Evolutionary conservation across 1,284 basidiomycete species (phyloP), one percentile per base, ranked within the genome.

Genomic region (Neonothopanus nambi): DNA sequence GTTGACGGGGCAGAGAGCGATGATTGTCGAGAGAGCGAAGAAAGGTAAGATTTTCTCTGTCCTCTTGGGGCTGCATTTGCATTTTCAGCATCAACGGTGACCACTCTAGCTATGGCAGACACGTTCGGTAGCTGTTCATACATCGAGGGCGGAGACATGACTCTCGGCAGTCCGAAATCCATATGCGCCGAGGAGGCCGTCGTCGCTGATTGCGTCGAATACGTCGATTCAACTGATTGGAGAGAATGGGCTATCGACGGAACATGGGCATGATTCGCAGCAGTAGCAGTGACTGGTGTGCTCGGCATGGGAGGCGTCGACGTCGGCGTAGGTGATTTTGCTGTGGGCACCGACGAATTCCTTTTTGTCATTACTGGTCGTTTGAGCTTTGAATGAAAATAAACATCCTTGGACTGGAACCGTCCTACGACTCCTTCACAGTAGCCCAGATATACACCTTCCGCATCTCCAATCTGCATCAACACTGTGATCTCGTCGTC

Each of bases 391-490:
- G 80, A 79, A 60, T 84, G 84, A 62, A 95, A 91, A 17, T 73
- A 77, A 11, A 96, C 91, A 58, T 88, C 75, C 12, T 71, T 64
- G 2, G 80, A 84, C 30, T 79, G 75, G 67, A 96, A 95, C 39
- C 85, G 81, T 13, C 94, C 94, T 2, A 96, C 87, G 43, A 96
- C 91, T 48, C 91, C 93, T 72, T 97, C 94, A 66, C 95, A 97
- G 62, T 88, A 89, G 0, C 91, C 91, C 17, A 91, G 72, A 67
- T 77, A 91, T 6, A 76, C 53, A 18, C 79, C 84, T 0, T 80
- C 73, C 12, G 73, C 64, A 5, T 80, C 77, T 0, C 77, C 73
- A 0, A 92, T 63, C 55, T 91, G 89, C 77, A 89, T 83, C n/a
- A 95, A 73, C 0, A 95, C 87, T 0, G 80, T 81, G 47, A 95